Conservation (phyloP, 768 basidiomycete genomes). For the Lanmaoa rubissima region DNA sequence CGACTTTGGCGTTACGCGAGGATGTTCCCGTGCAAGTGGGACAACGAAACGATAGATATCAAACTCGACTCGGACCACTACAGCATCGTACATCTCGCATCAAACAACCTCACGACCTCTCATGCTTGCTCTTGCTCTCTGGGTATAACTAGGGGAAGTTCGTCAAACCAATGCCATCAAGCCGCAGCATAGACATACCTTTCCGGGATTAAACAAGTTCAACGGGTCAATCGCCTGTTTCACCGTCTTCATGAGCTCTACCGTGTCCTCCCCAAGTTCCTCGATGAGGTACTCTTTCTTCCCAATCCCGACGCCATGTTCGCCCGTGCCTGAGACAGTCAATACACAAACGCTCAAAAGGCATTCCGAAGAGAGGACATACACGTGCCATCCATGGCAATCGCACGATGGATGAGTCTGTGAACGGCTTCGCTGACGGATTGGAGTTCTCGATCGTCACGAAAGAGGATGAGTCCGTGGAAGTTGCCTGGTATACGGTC, state of each 20-base stretch:
- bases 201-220: slow-evolving; percentile 85
- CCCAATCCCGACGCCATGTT: slow-evolving; percentile 86
- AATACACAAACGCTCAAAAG: neutral
- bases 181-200: slow-evolving; percentile 35
- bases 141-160: slow-evolving; percentile 18
- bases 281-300: slow-evolving; percentile 79
- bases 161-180: neutral
- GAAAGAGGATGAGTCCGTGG: slow-evolving; percentile 54
- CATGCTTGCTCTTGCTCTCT: neutral
- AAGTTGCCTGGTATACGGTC: slow-evolving; percentile 39
- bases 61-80: neutral
- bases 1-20: neutral
- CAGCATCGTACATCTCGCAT: neutral
- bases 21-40: neutral
- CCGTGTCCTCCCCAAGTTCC: slow-evolving; percentile 83
- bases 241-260: slow-evolving; percentile 82
- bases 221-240: slow-evolving; percentile 78
- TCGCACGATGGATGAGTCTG: slow-evolving; percentile 67
- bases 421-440: slow-evolving; percentile 60
- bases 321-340: slow-evolving; percentile 63
- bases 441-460: slow-evolving; percentile 55
- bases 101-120: neutral
- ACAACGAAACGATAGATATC: neutral
- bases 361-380: slow-evolving; percentile 21
- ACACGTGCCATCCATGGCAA: slow-evolving; percentile 78